Percentiles rank a stretch among this genome's conserved stretches.
Evolutionary conservation across 208 protist species (phyloP).

Genomic region (Zelonia costaricensis): DNA sequence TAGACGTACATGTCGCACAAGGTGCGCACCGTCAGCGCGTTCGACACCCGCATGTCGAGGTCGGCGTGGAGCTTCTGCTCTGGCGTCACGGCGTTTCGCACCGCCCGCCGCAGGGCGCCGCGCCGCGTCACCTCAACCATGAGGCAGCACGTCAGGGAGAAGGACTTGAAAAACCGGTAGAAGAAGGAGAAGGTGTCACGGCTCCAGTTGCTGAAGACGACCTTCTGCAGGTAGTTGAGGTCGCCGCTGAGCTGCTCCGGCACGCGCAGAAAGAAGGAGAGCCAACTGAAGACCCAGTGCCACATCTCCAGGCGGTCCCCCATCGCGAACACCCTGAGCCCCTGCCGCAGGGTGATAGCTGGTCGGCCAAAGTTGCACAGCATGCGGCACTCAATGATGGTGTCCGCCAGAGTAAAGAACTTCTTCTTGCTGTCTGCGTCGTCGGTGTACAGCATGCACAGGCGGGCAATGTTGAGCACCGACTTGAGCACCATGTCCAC

Average conservation of each 20-base stretch:
- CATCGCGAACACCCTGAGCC: conserved; percentile 27
- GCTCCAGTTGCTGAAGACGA: conserved; percentile 73
- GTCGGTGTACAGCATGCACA: conserved; percentile 59
- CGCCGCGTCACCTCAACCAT: conserved; percentile 47
- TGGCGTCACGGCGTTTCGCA: conserved; percentile 12
- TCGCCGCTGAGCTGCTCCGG: conserved; percentile 86
- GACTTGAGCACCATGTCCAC: conserved; percentile 86
- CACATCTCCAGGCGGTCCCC: conserved; percentile 29
- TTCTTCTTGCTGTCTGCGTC: conserved; percentile 26
- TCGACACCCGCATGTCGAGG: conserved; percentile 37
- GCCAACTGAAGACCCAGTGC: conserved; percentile 51
- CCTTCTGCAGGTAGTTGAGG: conserved; percentile 84
- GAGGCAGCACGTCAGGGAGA: conserved; percentile 75
- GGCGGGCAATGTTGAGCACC: conserved; percentile 54
- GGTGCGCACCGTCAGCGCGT: conserved; percentile 67
- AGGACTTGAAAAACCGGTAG: conserved; percentile 91
- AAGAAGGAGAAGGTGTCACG: conserved; percentile 62
- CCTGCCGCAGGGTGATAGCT: conserved; percentile 53
- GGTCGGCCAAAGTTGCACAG: conserved; percentile 81
- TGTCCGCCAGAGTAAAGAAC: conserved; percentile 49
- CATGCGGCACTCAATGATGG: conserved; percentile 90
- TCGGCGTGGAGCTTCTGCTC: conserved; percentile 28
- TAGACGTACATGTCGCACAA: conserved; percentile 91
- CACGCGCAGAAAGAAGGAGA: conserved; percentile 67
- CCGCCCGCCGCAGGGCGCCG: conserved; percentile 11